Evolutionary conservation across 2,329 filamentous ascomycete species (phyloP).

Genomic region (Stenocarpella maydis): DNA sequence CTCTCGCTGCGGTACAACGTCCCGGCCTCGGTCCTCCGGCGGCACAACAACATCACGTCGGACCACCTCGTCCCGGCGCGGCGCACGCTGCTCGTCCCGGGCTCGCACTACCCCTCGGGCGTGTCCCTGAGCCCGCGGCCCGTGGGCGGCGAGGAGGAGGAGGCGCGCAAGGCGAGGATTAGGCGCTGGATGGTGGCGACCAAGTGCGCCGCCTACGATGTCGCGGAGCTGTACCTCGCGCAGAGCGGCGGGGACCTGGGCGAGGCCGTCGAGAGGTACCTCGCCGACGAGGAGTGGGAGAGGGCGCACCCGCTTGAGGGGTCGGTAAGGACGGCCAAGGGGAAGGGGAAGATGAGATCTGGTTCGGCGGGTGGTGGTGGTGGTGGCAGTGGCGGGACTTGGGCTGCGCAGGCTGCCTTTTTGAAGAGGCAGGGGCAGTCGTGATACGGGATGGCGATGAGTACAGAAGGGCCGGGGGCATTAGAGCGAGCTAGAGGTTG

Average conservation of each 20-base stretch:
- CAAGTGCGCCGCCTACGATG: constrained; percentile 80
- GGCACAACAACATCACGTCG: constrained; percentile 73
- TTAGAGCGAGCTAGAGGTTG: not conserved
- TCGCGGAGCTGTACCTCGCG: constrained; percentile 78
- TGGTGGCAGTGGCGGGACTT: constrained; percentile 23
- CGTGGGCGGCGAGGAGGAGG: constrained; percentile 78
- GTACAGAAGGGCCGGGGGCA: not conserved
- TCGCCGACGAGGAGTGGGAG: constrained; percentile 81
- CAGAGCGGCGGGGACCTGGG: constrained; percentile 73
- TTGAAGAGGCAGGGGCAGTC: constrained; percentile 27
- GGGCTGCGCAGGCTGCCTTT: constrained; percentile 35
- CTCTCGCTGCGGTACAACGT: constrained; percentile 77
- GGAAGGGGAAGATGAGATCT: not conserved
- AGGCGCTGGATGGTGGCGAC: constrained; percentile 81
- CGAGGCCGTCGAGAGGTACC: constrained; percentile 68
- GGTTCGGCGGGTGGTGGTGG: constrained; percentile 1
- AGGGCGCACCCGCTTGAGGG: constrained; percentile 66
- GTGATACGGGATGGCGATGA: not conserved
- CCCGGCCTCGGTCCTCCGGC: constrained; percentile 68
- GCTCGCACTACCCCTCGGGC: constrained; percentile 62
- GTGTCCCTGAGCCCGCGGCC: constrained; percentile 69
- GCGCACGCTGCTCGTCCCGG: constrained; percentile 75
- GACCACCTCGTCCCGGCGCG: constrained; percentile 77
- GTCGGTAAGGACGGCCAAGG: constrained; percentile 42
- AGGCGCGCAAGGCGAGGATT: constrained; percentile 73